Base-by-base conservation (phyloP, 2,329 filamentous ascomycete species). In the Neofusicoccum ribis region DNA sequence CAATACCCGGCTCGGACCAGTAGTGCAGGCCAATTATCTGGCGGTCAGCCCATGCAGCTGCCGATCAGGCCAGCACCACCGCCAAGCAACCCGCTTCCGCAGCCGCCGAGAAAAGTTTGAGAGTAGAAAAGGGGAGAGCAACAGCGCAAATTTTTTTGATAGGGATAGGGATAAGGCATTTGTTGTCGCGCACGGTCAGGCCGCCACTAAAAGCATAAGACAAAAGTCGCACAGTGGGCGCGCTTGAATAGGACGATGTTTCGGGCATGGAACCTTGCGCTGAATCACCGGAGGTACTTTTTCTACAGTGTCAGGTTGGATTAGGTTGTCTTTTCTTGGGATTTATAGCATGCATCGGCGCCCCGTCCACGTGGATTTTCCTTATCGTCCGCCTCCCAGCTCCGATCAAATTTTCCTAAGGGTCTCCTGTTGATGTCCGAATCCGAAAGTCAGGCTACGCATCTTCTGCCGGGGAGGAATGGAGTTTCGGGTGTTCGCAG, bases 11-110 rank as follows among this genome's bases (percentile, higher is more conserved):
- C 72, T 14, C 73, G 81, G 46, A 82, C 80, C 23, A 79, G 77
- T 36, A 83, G 81, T 69, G 75, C 77, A 34, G 69, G 71, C 68
- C 73, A 73, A 34, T 68, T 72, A 34, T 73, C 77, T 52, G 69
- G 70, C 23, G 66, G 63, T 50, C 65, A 63, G 65, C 72, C 73
- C 43, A 78, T 82, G 77, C 78, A 77, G 44, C 71, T 83, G 7
- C 81, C 81, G 11, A 81, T 83, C 49, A 73, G 81, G 65, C 80
- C 80, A 47, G 80, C 79, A 31, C 79, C 79, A 4, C 70, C 70
- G 14, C 72, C 76, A 20, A 65, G 39, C 56, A 67, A 56, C 43
- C 52, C 63, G 44, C 52, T 65, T 44, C 63, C 63, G 52, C 63
- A 65, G 34, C 63, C 63, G 46, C 63, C 63, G 20, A 56, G 41